Conservation (phyloP, 768 basidiomycete genomes). For the Aureoboletus auriporus region DNA sequence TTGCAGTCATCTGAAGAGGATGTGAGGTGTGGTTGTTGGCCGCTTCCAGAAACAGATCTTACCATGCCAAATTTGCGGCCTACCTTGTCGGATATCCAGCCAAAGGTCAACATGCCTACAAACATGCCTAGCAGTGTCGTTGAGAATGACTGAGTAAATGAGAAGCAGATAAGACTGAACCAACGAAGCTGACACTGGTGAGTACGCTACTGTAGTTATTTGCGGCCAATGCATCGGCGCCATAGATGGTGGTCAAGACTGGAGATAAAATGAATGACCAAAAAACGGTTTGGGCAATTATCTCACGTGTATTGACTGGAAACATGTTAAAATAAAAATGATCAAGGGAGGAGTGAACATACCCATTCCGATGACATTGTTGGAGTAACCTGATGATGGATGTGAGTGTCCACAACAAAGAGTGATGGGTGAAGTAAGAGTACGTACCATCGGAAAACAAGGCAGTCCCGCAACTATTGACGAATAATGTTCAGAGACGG, state of each 20-base stretch:
- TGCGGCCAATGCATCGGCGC: constrained; percentile 42
- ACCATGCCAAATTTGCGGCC: constrained; percentile 91
- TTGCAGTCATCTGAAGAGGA: constrained; percentile 62
- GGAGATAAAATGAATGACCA: background rate
- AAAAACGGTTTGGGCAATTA: background rate
- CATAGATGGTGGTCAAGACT: constrained; percentile 76
- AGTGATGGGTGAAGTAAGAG: background rate
- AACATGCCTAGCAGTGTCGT: constrained; percentile 73
- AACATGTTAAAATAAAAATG: background rate
- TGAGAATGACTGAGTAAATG: constrained; percentile 52
- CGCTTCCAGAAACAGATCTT: constrained; percentile 8
- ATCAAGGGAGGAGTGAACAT: constrained; percentile 25
- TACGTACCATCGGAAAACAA: constrained; percentile 77
- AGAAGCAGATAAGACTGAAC: constrained; percentile 70
- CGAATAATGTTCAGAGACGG: background rate
- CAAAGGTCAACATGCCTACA: constrained; percentile 81
- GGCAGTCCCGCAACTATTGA: constrained; percentile 74
- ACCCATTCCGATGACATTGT: constrained; percentile 76
- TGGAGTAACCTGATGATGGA: constrained; percentile 61
- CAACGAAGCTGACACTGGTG: constrained; percentile 73
- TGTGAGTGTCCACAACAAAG: background rate
- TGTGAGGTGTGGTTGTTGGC: constrained; percentile 9
- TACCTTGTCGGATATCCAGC: constrained; percentile 81
- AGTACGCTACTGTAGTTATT: constrained; percentile 63
- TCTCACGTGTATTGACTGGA: constrained; percentile 66